Base-by-base conservation (phyloP, 1,284 basidiomycete species). In the Leccinum angustisporum region DNA sequence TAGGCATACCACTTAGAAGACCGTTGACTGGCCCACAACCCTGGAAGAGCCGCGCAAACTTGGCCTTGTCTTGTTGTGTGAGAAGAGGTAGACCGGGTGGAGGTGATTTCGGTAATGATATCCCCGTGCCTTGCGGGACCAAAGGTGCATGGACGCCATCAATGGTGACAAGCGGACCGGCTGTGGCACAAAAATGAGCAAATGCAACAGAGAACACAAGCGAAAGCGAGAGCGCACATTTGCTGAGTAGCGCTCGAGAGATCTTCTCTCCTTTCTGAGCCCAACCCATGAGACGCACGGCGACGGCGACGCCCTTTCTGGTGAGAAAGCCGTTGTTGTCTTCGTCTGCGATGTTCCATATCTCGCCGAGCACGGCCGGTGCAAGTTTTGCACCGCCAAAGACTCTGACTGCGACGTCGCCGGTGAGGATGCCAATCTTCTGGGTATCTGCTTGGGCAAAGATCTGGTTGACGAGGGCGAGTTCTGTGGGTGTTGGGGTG, bases 321-420 rank as follows among this genome's bases (percentile, higher is more conserved):
- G 94, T 90, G 60, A 99, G 83, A 78, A 91, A 95, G 4, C 96
- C 96, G 65, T 92, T 92, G 80, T 97, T 95, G 53, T 94, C 90
- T 57, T 91, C 89, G 80, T 99, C 97, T 48, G 95, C 90, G 63
- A 98, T 79, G 59, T 82, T 85, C 97, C 97, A 99, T 68, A 99
- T 90, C 79, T 97, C 92, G 50, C 95, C 95, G 62, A 99, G 87
- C 38, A 85, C 82, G n/a, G 83, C 79, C 8, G 92, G 87, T 33
- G 86, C 77, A 60, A 97, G 84, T 68, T 90, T 90, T 53, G 93
- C 88, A 59, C 92, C 88, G 62, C 85, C 81, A 69, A 96, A 92
- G 60, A 94, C 79, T 71, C 85, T 86, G 73, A 95, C 87, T 46
- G 93, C 94, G 67, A 90, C 87, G 63, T 94, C 91, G 68, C 94